Evolutionary conservation across 2,329 filamentous ascomycete genomes (phyloP).

Genomic region (Microsporum canis): DNA sequence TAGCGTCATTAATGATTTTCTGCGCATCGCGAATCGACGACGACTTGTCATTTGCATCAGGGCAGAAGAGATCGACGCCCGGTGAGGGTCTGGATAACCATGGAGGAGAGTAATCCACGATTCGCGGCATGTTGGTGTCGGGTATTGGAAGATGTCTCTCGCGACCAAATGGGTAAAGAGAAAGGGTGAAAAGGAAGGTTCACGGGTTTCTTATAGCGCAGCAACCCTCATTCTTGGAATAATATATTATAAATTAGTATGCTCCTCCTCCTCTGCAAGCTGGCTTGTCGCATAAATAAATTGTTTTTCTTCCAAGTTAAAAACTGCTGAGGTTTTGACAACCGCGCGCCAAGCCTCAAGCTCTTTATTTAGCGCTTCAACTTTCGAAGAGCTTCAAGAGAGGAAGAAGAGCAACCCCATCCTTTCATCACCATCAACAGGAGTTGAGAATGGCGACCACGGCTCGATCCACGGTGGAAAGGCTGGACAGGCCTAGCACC

Average conservation of each 20-base stretch:
- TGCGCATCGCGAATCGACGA: conserved; percentile 11
- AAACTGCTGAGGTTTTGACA: neutral
- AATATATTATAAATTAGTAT: neutral
- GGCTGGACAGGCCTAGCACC: conserved; percentile 86
- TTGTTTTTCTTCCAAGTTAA: neutral
- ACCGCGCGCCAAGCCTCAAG: neutral
- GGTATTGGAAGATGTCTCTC: neutral
- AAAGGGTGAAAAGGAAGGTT: neutral
- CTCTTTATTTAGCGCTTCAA: neutral
- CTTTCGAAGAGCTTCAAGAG: neutral
- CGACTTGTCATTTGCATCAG: conserved; percentile 36
- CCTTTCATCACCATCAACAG: neutral
- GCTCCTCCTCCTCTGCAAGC: neutral
- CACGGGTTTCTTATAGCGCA: neutral
- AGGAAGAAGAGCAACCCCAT: neutral
- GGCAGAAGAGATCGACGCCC: conserved; percentile 64
- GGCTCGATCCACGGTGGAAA: conserved; percentile 59
- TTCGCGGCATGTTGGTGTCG: conserved; percentile 59
- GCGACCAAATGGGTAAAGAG: neutral
- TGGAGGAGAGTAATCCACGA: conserved; percentile 71
- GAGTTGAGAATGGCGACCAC: neutral
- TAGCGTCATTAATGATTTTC: conserved; percentile 20
- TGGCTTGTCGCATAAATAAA: neutral
- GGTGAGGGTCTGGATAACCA: conserved; percentile 74
- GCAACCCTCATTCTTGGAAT: neutral